Evolutionary conservation across 23 red algal species (phyloP).

Genomic region (Gracilaria gracilis): DNA sequence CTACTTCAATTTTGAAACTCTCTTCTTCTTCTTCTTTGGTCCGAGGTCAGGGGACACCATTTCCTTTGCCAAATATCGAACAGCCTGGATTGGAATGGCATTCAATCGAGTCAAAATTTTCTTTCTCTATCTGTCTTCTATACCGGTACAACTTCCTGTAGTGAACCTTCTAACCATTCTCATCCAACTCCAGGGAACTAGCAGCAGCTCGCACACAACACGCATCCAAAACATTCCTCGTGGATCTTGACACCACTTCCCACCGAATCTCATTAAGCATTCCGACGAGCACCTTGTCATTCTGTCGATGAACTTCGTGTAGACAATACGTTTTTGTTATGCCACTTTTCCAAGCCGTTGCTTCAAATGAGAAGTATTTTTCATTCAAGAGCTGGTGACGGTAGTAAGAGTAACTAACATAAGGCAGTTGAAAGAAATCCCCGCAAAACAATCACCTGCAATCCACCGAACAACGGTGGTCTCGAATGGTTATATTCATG

Average conservation of each 20-base stretch:
- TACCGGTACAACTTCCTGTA: constrained; percentile 64
- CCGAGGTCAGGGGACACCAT: constrained; percentile 2
- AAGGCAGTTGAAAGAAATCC: constrained; percentile 73
- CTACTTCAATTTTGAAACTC: too few species aligned
- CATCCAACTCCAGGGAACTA: constrained; percentile 12
- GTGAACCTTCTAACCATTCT: constrained; percentile 16
- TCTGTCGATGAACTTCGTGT: constrained; percentile 63
- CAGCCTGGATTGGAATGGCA: constrained; percentile 13
- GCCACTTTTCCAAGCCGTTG: constrained; percentile 40
- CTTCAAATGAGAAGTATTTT: constrained; percentile 69
- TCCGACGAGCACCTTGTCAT: constrained; percentile 51
- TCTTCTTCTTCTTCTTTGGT: not conserved
- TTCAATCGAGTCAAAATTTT: constrained; percentile 45
- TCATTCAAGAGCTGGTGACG: constrained; percentile 17
- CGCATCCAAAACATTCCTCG: constrained; percentile 41
- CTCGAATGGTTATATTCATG: not conserved
- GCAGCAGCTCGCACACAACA: constrained; percentile 9
- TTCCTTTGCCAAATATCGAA: constrained; percentile 46
- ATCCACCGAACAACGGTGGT: constrained; percentile 54
- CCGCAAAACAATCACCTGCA: constrained; percentile 73
- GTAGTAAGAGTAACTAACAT: constrained; percentile 42
- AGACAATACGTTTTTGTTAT: constrained; percentile 54
- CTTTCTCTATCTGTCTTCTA: constrained; percentile 29
- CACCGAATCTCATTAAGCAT: constrained; percentile 68
- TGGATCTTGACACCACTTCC: constrained; percentile 38